These are phyloP conservation scores for Nakazawaea wyomingensis DNA, from an alignment of 805 yeast genomes.

Conservation along the genomic window DNA sequence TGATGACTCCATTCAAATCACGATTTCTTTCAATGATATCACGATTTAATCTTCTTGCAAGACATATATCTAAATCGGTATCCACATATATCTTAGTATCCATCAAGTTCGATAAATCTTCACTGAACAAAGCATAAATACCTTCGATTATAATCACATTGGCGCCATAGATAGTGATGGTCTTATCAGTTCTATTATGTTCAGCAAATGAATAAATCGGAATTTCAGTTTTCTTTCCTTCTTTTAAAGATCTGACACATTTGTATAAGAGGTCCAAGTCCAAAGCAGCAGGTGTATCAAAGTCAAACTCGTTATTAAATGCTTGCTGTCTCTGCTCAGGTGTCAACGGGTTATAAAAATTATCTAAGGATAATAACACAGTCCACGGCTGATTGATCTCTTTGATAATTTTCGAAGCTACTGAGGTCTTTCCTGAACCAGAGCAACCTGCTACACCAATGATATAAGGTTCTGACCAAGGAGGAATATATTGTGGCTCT, in stretches of 20 bases:
- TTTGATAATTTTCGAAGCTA: conserved; percentile 76
- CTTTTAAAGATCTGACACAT: conserved; percentile 60
- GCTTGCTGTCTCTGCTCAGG: conserved; percentile 60
- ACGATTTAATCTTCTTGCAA: conserved; percentile 81
- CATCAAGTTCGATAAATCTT: conserved; percentile 65
- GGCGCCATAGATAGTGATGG: conserved; percentile 84
- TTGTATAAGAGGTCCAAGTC: conserved; percentile 70
- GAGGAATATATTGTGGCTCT: conserved; percentile 51
- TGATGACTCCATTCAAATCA: conserved; percentile 73
- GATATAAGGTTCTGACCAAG: conserved; percentile 85
- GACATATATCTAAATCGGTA: conserved; percentile 88
- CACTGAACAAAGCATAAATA: conserved; percentile 73
- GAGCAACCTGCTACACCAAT: conserved; percentile 85
- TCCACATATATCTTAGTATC: conserved; percentile 88
- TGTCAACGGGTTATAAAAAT: conserved; percentile 76
- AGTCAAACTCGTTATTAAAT: conserved; percentile 67
- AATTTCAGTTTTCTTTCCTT: conserved; percentile 62
- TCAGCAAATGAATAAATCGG: conserved; percentile 65
- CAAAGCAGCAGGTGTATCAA: conserved; percentile 81
- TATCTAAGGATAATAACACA: conserved; percentile 81
- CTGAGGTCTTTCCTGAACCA: conserved; percentile 93
- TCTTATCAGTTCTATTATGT: conserved; percentile 58
- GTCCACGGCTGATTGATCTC: conserved; percentile 91
- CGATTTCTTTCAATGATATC: conserved; percentile 86
- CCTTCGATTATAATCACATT: conserved; percentile 93